Evolutionary conservation across 225 moss, liverwort and hornwort species (phyloP), one percentile per base, ranked within the genome.

Genomic region (Neckera pumila): DNA sequence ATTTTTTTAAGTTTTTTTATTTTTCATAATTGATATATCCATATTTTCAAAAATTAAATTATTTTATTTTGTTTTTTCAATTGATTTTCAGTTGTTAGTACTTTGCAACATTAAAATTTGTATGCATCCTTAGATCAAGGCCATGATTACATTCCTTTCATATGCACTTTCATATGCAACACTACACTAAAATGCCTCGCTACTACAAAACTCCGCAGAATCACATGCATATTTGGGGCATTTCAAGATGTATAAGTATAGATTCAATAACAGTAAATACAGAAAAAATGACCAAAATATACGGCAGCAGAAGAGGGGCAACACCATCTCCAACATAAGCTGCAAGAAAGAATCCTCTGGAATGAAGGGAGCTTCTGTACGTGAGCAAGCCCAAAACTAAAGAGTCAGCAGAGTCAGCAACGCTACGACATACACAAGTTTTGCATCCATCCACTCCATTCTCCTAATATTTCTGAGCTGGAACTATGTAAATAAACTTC

Each of bases 341-440:
- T 58, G 38, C 58, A 57, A 57, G 58, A 51, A 61, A 59, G 23
- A 21, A 43, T 84, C 70, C 45, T 62, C 75, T 54, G 38, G 66
- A 75, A 27, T 61, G 45, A 67, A 80, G 43, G 69, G 74, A 89
- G 75, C 67, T 69, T 80, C 66, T 80, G 80, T 75, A 82, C 43
- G 71, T 86, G 85, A 88, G 82, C 88, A 90, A 76, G 90, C 82
- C 43, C 59, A 75, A 80, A 82, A 84, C 83, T 71, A 28, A 49
- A n/a, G n/a, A n/a, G n/a, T n/a, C n/a, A n/a, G n/a, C 83, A 45
- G 23, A 69, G 70, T 61, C 69, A 60, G 80, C 53, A 83, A 71
- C 26, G 58, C 88, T 83, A 73, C n/a, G 51, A 86, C 66, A 31
- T 65, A 83, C 57, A 61, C 56, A 84, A 87, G 90, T 26, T 58